Conservation (phyloP, 768 basidiomycete genomes). For the Leccinum obscurum region DNA sequence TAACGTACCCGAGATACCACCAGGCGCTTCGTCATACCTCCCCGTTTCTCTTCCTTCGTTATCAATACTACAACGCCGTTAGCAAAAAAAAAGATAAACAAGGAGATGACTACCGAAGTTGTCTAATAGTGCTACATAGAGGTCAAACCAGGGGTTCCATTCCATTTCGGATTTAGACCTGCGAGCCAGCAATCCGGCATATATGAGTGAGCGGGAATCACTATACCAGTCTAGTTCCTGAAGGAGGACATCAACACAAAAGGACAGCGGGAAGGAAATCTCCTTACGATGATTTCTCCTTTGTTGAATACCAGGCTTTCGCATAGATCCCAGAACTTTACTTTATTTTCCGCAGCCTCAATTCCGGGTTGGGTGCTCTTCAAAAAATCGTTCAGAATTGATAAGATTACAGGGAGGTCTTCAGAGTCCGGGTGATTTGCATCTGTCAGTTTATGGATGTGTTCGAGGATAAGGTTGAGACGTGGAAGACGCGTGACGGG, state of each 20-base stretch:
- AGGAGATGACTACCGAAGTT: constrained; percentile 62
- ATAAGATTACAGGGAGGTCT: constrained; percentile 68
- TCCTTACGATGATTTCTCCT: constrained; percentile 78
- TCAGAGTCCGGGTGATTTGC: constrained; percentile 78
- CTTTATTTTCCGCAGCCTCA: constrained; percentile 86
- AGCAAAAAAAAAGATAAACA: constrained; percentile 1
- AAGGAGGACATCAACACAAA: constrained; percentile 7
- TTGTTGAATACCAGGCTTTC: constrained; percentile 73
- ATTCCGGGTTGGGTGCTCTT: constrained; percentile 91
- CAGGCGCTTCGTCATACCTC: constrained; percentile 47
- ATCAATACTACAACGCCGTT: constrained; percentile 52
- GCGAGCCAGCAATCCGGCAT: constrained; percentile 64
- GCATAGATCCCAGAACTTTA: constrained; percentile 80
- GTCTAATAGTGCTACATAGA: constrained; percentile 68
- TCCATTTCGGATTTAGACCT: constrained; percentile 62
- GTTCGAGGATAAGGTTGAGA: constrained; percentile 70
- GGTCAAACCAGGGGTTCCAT: constrained; percentile 70
- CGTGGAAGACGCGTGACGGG: constrained; percentile 89
- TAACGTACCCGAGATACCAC: constrained; percentile 66
- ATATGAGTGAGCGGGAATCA: constrained; percentile 69
- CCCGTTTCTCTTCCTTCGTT: constrained; percentile 59
- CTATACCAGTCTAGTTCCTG: constrained; percentile 85
- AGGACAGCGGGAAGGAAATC: background rate
- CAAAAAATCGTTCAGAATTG: constrained; percentile 67
- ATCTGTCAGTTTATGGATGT: constrained; percentile 67